Evolutionary conservation across 495 filamentous ascomycete genomes (phyloP), one percentile per base, ranked within the genome.

Genomic region (Penicillium parvum): DNA sequence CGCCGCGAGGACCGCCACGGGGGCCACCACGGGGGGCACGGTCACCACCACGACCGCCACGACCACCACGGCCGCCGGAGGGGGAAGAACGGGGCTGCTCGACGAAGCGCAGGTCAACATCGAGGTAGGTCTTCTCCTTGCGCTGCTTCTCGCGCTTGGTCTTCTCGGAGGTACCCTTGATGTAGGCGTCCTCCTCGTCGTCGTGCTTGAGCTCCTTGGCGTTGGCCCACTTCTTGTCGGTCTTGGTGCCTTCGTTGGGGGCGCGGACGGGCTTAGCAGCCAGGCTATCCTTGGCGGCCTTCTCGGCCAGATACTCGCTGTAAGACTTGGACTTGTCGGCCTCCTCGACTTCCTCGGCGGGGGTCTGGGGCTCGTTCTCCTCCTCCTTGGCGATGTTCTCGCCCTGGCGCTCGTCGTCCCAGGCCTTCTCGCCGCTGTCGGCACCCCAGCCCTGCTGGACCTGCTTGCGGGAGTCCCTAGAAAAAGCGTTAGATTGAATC

Each of bases 251-350:
- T 72, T 95, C 90, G 73, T 96, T 96, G 58, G 92, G 76, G 71
- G 90, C 79, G 68, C 91, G 88, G 45, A 83, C 76, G 47, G 85
- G 76, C 52, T 80, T 77, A 26, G 72, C 68, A 58, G 82, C 83
- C 45, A 98, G 83, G 52, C 81, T 78, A 46, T 78, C 78, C 68
- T 84, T 86, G 71, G 87, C 84, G 36, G 86, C 88, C 61, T 75
- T 83, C 74, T 97, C 85, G 54, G 82, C 87, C 15, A 90, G 83
- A 68, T 95, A 97, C 53, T 92, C 86, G 52, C 74, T 72, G 68
- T 86, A 92, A 37, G 88, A 88, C 71, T 88, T 85, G 69, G 79
- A 77, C 76, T 92, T 92, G 60, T 94, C 88, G 64, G 88, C 86
- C 34, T 81, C 77, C 71, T 95, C 90, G 49, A 56, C 44, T 37